Conservation (phyloP, 108 stramenopile species). For the Nitzschia sp. region DNA sequence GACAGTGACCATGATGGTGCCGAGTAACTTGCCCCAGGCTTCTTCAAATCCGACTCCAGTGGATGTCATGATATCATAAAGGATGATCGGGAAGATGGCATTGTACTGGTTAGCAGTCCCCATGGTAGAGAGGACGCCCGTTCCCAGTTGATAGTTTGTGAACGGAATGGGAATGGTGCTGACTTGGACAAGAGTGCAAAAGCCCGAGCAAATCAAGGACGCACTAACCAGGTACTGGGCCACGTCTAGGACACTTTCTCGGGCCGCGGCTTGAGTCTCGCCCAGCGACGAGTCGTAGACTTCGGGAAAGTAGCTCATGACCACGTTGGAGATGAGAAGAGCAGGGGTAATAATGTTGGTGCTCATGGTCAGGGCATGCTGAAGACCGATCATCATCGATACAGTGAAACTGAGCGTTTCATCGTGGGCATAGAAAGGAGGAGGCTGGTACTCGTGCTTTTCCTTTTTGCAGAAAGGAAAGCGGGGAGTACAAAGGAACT, state of each 20-base stretch:
- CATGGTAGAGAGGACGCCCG: slow-evolving; percentile 50
- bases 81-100: slow-evolving; percentile 11
- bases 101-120: slow-evolving; percentile 54
- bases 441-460: slow-evolving; percentile 16
- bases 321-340: slow-evolving; percentile 34
- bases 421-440: slow-evolving; percentile 30
- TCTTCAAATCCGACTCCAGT: slow-evolving; percentile 35
- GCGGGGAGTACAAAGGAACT: slow-evolving; percentile 28
- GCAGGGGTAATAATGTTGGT: slow-evolving; percentile 47
- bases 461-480: slow-evolving; percentile 32
- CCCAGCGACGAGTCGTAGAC: slow-evolving; percentile 19
- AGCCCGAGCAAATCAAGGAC: slow-evolving; percentile 43
- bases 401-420: slow-evolving; percentile 24
- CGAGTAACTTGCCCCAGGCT: slow-evolving; percentile 54
- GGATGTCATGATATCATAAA: slow-evolving; percentile 29
- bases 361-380: slow-evolving; percentile 52
- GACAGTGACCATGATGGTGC: slow-evolving; percentile 44
- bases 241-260: slow-evolving; percentile 24
- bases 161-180: slow-evolving; percentile 36
- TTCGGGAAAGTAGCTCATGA: slow-evolving; percentile 41
- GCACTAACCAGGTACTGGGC: slow-evolving; percentile 47
- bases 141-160: slow-evolving; percentile 44
- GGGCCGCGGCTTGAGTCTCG: slow-evolving; percentile 17
- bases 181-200: slow-evolving; percentile 51
- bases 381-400: slow-evolving; percentile 11